phyloP scores from a whole-genome alignment of 306 rosid species.

The Sindora glabra region DNA sequence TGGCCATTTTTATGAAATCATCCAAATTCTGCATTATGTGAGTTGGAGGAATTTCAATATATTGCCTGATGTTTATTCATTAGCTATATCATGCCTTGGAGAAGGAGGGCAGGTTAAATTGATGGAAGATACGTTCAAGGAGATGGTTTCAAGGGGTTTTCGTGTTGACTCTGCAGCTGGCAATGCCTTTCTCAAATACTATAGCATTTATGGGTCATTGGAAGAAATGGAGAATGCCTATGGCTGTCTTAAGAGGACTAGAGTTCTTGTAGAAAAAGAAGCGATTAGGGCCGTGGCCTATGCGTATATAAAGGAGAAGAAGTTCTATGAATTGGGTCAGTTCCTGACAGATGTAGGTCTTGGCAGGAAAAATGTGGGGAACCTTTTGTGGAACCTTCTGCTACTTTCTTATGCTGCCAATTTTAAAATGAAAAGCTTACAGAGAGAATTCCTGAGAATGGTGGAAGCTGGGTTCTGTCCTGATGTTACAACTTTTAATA shows the following conservation, averaged over 20 bases:
- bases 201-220: conserved; percentile 59
- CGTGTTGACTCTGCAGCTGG: conserved; percentile 38
- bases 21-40: conserved; percentile 29
- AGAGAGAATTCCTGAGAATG: conserved; percentile 76
- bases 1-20: conserved; percentile 25
- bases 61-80: conserved; percentile 51
- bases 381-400: conserved; percentile 77
- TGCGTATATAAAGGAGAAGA: conserved; percentile 45
- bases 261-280: conserved; percentile 52
- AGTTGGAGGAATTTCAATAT: conserved; percentile 31
- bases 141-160: conserved; percentile 58
- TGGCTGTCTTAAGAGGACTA: conserved; percentile 53
- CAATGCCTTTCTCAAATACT: conserved; percentile 48
- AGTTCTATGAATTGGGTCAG: conserved; percentile 64
- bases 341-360: conserved; percentile 72
- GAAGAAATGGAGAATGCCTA: conserved; percentile 67
- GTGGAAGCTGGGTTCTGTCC: conserved; percentile 63
- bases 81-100: conserved; percentile 75
- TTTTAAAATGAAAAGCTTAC: conserved; percentile 90
- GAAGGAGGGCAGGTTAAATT: conserved; percentile 58
- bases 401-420: conserved; percentile 78
- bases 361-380: conserved; percentile 64
- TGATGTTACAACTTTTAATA: conserved; percentile 74
- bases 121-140: conserved; percentile 61
- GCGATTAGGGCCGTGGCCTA: conserved; percentile 60